Base-by-base conservation (phyloP, 2,329 filamentous ascomycete genomes). In the Stagonosporopsis cucurbitacearum region DNA sequence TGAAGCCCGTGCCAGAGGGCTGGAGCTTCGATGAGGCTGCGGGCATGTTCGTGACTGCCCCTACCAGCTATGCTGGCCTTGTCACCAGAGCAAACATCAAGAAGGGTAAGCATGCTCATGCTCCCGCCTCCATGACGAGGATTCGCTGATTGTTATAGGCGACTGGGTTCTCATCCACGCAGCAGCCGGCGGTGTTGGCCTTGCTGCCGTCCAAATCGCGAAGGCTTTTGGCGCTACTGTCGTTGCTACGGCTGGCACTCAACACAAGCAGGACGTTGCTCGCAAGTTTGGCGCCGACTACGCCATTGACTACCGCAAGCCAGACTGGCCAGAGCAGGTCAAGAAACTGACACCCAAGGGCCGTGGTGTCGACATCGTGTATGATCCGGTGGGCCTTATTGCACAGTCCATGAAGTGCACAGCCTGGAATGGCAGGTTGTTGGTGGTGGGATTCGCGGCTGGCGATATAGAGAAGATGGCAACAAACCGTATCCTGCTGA, bases 91-190 rank as follows among this genome's bases (percentile, higher is more conserved):
- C 92, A 0, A 83, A 85, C 3, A 82, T 97, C 37, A 88, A 92
- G 77, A 78, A 84, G 35, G 78, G 76, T 75, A 64, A 36, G 65
- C 39, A 15, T 5, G 8, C 36, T 5, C 39, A 9, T 5, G 6
- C 30, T 7, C 1, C 12, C 2, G 22, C 42, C 1, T 19, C 2
- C 2, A 7, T 1, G 22, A 13, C 1, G n/a, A 5, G 13, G 15
- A 42, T 12, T 12, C 9, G 33, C 37, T 50, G 28, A 42, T 17
- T 6, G 30, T 0, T 20, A 4, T 57, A 70, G 92, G 92, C 0
- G 94, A 98, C 68, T 89, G 85, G 77, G 93, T 97, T 1, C 85
- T 98, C 8, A 87, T 98, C 13, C 94, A 98, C 72, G 94, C 94
- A 1, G 94, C 92, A 0, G 94, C 94, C 0, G 94, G 94, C 2